Percentiles rank a stretch among this genome's conserved stretches.
These are phyloP conservation scores for Ascochyta clinopodiicola DNA, from an alignment of 2,329 filamentous ascomycete genomes.

Conservation along the genomic window DNA sequence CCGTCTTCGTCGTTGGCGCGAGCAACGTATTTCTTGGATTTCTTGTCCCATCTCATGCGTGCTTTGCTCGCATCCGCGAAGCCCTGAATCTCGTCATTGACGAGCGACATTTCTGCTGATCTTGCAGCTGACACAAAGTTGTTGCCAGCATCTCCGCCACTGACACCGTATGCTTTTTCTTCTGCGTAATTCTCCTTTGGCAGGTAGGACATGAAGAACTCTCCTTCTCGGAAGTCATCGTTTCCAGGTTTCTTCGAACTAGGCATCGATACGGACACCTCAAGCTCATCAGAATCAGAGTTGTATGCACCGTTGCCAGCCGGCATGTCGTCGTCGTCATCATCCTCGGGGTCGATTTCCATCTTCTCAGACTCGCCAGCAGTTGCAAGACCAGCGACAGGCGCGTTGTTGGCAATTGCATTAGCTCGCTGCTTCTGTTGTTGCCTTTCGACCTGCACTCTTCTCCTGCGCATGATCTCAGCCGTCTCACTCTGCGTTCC, in stretches of 20 bases:
- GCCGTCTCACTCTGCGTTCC: slow-evolving; percentile 69
- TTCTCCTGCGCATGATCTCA: slow-evolving; percentile 76
- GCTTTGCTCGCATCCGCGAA: slow-evolving; percentile 79
- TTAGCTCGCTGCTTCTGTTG: slow-evolving; percentile 50
- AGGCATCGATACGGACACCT: slow-evolving; percentile 57
- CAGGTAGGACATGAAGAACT: slow-evolving; percentile 96
- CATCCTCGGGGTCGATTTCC: slow-evolving; percentile 43
- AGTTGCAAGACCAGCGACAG: slow-evolving; percentile 10
- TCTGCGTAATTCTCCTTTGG: slow-evolving; percentile 85
- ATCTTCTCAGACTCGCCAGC: slow-evolving; percentile 21
- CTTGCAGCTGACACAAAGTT: slow-evolving; percentile 91
- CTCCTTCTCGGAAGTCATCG: slow-evolving; percentile 76
- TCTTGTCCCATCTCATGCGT: slow-evolving; percentile 95
- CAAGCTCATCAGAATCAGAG: slow-evolving; percentile 60
- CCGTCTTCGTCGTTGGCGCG: slow-evolving; percentile 95
- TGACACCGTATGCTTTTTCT: slow-evolving; percentile 91
- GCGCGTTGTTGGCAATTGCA: slow-evolving; percentile 35
- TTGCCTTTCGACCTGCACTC: slow-evolving; percentile 71
- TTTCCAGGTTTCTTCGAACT: slow-evolving; percentile 38
- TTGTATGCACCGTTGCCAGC: slow-evolving; percentile 44
- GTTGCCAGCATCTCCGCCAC: slow-evolving; percentile 68
- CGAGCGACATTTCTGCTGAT: slow-evolving; percentile 88
- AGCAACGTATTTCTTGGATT: slow-evolving; percentile 92
- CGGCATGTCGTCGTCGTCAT: slow-evolving; percentile 46
- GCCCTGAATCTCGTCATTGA: slow-evolving; percentile 82